Base-by-base conservation (phyloP, 2,329 filamentous ascomycete genomes). In the Pseudophaeomoniella oleicola region DNA sequence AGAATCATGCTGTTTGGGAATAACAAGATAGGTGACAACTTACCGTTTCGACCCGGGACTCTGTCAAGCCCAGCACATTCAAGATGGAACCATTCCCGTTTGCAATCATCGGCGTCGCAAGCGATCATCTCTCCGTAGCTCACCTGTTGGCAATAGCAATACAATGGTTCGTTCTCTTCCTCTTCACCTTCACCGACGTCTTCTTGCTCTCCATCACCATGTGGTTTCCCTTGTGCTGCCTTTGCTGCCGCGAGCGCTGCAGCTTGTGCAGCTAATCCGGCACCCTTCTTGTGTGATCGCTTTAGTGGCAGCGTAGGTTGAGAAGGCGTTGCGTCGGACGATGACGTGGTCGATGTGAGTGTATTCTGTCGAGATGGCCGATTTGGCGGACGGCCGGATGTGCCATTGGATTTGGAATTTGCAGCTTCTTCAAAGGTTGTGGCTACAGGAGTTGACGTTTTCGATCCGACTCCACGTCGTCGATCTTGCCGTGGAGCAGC, bases 41-140 rank as follows among this genome's bases (percentile, higher is more conserved):
- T 59, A 83, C 79, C 72, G 57, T 78, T 84, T 44, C 75, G 75
- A 39, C 72, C 77, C n/a, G 83, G 83, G 36, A 82, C 80, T 40
- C 80, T 80, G 48, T 79, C 81, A 48, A 90, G 58, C 16, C 83
- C 83, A 18, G 85, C 82, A 55, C 83, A 90, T 35, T 78, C 79
- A 35, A 90, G 60, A 64, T 87, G 82, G 62, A 87, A 88, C 82
- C 82, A 87, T 57, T 87, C 81, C 42, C 74, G 69, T 45, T 73
- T 69, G 57, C 82, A 87, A 34, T 73, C 71, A 40, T 78, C 71
- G 5, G 75, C 75, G 53, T 87, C 82, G 51, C 81, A 87, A 2
- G 78, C 82, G 31, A 87, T 80, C 82, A 87, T 87, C 58, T 84
- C 81, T 14, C 82, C 81, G 51, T 85, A 87, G 49, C 80, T 85